Percentiles rank a stretch among this genome's conserved stretches.
Evolutionary conservation across 768 basidiomycete genomes (phyloP).

Genomic region (Calvatia gigantea): DNA sequence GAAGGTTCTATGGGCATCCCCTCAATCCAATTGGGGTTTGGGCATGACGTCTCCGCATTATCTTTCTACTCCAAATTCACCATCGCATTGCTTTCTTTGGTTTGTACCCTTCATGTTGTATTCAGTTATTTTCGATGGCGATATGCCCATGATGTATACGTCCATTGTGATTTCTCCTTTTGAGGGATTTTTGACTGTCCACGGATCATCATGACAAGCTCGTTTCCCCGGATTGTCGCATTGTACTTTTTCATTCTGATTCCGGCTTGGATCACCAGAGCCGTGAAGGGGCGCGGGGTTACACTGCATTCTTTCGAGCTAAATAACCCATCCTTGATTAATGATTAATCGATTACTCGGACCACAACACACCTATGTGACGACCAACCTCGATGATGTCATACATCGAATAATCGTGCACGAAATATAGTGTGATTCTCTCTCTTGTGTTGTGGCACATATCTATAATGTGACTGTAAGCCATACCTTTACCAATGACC

Average conservation of each 20-base stretch:
- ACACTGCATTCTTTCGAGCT: not conserved
- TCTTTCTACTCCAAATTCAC: not conserved
- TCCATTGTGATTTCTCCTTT: not conserved
- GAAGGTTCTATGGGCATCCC: not conserved
- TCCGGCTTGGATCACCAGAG: not conserved
- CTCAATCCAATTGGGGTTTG: not conserved
- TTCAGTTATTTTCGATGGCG: slow-evolving; percentile 4
- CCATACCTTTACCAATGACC: too few relatives aligned
- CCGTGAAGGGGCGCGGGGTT: not conserved
- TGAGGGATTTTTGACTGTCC: too few relatives aligned
- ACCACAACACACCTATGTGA: not conserved
- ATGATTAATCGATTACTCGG: too few relatives aligned
- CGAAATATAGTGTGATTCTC: too few relatives aligned
- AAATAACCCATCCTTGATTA: not conserved
- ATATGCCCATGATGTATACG: not conserved
- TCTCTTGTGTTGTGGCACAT: too few relatives aligned
- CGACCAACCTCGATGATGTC: not conserved
- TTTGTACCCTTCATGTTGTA: not conserved
- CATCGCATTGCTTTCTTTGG: not conserved
- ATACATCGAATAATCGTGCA: not conserved
- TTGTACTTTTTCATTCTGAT: not conserved
- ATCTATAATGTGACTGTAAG: too few relatives aligned
- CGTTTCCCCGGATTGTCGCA: not conserved
- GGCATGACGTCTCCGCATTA: not conserved
- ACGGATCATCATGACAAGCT: not conserved